Evolutionary conservation across 768 basidiomycete species (phyloP), one percentile per base, ranked within the genome.

Genomic region (Suillus hirtellus): DNA sequence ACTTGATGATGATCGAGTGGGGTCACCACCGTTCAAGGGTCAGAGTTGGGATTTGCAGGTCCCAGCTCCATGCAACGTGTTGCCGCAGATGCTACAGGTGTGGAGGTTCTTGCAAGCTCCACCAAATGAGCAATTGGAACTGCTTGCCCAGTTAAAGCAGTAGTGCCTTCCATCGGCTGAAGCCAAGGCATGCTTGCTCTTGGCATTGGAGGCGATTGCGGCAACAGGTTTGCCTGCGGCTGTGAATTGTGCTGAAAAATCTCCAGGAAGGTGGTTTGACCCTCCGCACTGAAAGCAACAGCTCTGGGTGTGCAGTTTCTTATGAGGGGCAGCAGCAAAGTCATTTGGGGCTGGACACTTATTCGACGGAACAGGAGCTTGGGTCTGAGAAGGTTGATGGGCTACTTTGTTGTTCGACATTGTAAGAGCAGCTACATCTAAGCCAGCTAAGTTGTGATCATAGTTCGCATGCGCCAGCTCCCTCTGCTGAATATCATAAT

Each of bases 21-120:
- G 0, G 76, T 76, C 10, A 69, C 63, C 0, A 80, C 76, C 0
- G 7, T n/a, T 4, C 75, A 68, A 2, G 77, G 76, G 65, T 79
- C 75, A 77, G 59, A 19, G 49, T 38, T 44, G 4, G 49, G 47
- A 19, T 3, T 46, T 35, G 69, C 79, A 79, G 52, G 15, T 14
- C 3, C 60, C 53, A 1, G 78, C 77, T 5, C 75, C 76, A 61
- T 79, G 78, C 21, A 35, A 37, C 3, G 38, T 17, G 38, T 62
- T 55, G 8, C 62, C 52, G 61, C 77, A 78, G 65, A 79, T 59
- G 63, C 68, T 73, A 68, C 77, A 79, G 10, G 38, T 58, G 62
- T 79, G 77, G 63, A 56, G 38, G 11, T 34, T 21, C 3, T 2
- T 34, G 14, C 54, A 38, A 0, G 1, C 10, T 0, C 14, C 0